phyloP scores from a whole-genome alignment of 2,329 filamentous ascomycete genomes.

The Microcera coccophila region DNA sequence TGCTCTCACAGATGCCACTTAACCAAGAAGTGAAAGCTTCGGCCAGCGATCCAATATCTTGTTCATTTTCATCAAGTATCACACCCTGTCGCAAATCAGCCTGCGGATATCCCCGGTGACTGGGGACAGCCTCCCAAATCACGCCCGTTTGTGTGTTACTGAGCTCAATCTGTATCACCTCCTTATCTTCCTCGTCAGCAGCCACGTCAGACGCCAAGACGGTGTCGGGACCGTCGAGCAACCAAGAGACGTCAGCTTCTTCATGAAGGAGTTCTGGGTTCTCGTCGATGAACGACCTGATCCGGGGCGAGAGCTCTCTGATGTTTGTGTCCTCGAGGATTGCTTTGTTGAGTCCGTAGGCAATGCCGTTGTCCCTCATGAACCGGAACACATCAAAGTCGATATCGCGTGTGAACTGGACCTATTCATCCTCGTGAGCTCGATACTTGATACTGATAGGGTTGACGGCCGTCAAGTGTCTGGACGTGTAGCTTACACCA shows the following conservation, averaged over 20 bases:
- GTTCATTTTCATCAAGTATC: conserved; percentile 8
- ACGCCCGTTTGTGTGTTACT: conserved; percentile 14
- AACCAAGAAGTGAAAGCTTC: conserved; percentile 32
- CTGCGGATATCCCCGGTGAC: conserved; percentile 9
- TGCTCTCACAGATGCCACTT: conserved; percentile 44
- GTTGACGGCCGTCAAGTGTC: neutral
- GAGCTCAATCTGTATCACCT: conserved; percentile 8
- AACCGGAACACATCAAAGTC: conserved; percentile 83
- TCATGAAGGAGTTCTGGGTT: conserved; percentile 43
- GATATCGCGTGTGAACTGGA: conserved; percentile 56
- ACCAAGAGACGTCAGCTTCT: conserved; percentile 48
- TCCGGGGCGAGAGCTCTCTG: conserved; percentile 43
- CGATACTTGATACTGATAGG: neutral
- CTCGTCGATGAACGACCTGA: conserved; percentile 43
- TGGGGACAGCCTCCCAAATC: conserved; percentile 21
- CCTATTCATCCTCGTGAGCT: conserved; percentile 8
- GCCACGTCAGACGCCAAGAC: neutral
- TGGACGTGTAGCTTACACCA: conserved; percentile 42
- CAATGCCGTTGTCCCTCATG: conserved; percentile 80
- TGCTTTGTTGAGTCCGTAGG: conserved; percentile 62
- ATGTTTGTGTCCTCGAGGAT: conserved; percentile 43
- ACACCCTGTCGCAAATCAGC: conserved; percentile 16
- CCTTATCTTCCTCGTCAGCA: conserved; percentile 6
- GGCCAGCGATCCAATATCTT: conserved; percentile 19
- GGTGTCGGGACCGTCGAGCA: conserved; percentile 30